phyloP scores from a whole-genome alignment of 2,329 filamentous ascomycete species.

The Fonsecaea erecta region DNA sequence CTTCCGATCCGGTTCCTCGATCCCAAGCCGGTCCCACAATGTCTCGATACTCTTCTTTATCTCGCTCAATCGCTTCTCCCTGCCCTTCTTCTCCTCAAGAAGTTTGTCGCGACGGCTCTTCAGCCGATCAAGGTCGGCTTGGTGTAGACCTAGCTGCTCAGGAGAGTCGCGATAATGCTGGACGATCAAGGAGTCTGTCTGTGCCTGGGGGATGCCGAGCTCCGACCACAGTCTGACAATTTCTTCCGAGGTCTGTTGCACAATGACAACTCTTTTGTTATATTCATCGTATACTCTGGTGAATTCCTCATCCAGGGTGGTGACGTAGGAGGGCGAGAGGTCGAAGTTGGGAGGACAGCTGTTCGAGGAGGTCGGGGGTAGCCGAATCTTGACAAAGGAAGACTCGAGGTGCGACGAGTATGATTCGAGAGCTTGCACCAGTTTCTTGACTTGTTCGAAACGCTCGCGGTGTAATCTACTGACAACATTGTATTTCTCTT shows the following conservation, averaged over 20 bases:
- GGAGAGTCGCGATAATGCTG: conserved; percentile 88
- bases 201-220: conserved; percentile 88
- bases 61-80: conserved; percentile 78
- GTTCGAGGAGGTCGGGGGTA: conserved; percentile 81
- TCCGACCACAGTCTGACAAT: conserved; percentile 96
- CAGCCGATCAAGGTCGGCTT: conserved; percentile 78
- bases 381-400: conserved; percentile 79
- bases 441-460: conserved; percentile 94
- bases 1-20: conserved; percentile 82
- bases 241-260: conserved; percentile 76
- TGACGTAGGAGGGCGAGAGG: conserved; percentile 86
- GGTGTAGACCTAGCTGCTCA: conserved; percentile 90
- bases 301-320: conserved; percentile 86
- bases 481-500: conserved; percentile 83
- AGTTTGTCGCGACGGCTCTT: conserved; percentile 78
- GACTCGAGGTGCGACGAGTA: conserved; percentile 95
- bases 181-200: conserved; percentile 85
- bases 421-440: conserved; percentile 89
- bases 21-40: conserved; percentile 84
- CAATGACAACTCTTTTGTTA: conserved; percentile 75
- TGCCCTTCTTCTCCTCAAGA: conserved; percentile 81
- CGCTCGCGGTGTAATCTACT: conserved; percentile 84
- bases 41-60: conserved; percentile 77
- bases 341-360: conserved; percentile 83
- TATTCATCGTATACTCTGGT: conserved; percentile 97